Percentiles rank a stretch among this genome's conserved stretches.
Evolutionary conservation across 2,329 filamentous ascomycete genomes (phyloP).

Genomic region (Cercospora sesami): DNA sequence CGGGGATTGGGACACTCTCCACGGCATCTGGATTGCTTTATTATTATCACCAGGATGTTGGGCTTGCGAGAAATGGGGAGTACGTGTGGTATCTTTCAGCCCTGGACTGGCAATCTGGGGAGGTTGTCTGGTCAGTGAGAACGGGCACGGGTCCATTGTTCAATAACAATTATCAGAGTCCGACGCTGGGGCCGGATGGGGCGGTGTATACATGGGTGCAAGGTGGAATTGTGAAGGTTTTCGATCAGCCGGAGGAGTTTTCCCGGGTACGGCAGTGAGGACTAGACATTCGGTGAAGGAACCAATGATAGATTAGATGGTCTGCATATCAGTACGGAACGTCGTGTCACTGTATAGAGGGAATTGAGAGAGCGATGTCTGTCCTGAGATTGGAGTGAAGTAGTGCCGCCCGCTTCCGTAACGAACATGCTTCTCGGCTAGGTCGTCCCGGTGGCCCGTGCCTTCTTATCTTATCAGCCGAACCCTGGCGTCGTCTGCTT

Average conservation of each 20-base stretch:
- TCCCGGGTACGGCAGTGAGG: not conserved
- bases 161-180: not conserved
- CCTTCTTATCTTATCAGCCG: not conserved
- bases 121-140: not conserved
- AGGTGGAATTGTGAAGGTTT: not conserved
- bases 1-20: not conserved
- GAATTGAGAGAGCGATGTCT: not conserved
- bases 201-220: not conserved
- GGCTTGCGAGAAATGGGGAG: not conserved
- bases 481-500: conserved; percentile 2
- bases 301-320: not conserved
- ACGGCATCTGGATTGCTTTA: not conserved
- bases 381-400: not conserved
- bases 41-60: not conserved
- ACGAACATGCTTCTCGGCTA: not conserved
- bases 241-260: not conserved
- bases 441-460: not conserved
- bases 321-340: not conserved
- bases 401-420: not conserved
- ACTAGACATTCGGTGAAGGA: not conserved
- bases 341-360: not conserved
- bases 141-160: not conserved
- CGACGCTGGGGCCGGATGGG: not conserved
- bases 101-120: not conserved
- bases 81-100: not conserved